A percentile compares a stretch with the other conserved stretches of the same genome.
These are phyloP conservation scores for Liriodendron chinense DNA, from an alignment of 164 flowering plant genomes.

Conservation along the genomic window DNA sequence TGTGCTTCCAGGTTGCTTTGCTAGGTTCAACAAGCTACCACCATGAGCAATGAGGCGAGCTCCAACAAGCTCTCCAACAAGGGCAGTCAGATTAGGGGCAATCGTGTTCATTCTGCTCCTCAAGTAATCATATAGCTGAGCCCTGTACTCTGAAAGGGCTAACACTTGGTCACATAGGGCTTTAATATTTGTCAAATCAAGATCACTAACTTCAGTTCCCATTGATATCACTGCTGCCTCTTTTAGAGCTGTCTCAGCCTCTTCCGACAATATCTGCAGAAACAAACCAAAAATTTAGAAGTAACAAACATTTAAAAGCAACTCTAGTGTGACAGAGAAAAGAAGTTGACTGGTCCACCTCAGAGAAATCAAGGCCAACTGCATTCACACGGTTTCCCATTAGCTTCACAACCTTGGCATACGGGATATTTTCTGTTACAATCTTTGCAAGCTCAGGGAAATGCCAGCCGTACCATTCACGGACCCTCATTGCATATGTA, in stretches of 20 bases:
- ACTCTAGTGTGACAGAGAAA: neutral
- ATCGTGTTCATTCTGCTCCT: conserved; percentile 85
- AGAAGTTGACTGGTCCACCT: conserved; percentile 34
- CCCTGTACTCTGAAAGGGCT: conserved; percentile 81
- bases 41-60: conserved; percentile 96
- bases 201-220: conserved; percentile 94
- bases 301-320: neutral
- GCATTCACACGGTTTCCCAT: conserved; percentile 89
- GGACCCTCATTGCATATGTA: conserved; percentile 93
- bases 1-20: conserved; percentile 93
- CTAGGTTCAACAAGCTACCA: conserved; percentile 85
- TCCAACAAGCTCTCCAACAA: conserved; percentile 95
- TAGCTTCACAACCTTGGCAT: conserved; percentile 87
- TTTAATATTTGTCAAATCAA: conserved; percentile 75
- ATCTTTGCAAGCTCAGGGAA: conserved; percentile 96
- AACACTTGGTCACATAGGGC: conserved; percentile 86
- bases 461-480: conserved; percentile 99
- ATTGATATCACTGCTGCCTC: conserved; percentile 85
- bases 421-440: conserved; percentile 75
- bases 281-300: neutral
- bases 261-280: conserved; percentile 65
- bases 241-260: conserved; percentile 75
- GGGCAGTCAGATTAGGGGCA: conserved; percentile 88
- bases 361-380: conserved; percentile 85
- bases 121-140: conserved; percentile 77